Percentiles rank a stretch among this genome's conserved stretches.
These are phyloP conservation scores for Fistulinella prunicolor DNA, from an alignment of 768 basidiomycete species.

Conservation along the genomic window DNA sequence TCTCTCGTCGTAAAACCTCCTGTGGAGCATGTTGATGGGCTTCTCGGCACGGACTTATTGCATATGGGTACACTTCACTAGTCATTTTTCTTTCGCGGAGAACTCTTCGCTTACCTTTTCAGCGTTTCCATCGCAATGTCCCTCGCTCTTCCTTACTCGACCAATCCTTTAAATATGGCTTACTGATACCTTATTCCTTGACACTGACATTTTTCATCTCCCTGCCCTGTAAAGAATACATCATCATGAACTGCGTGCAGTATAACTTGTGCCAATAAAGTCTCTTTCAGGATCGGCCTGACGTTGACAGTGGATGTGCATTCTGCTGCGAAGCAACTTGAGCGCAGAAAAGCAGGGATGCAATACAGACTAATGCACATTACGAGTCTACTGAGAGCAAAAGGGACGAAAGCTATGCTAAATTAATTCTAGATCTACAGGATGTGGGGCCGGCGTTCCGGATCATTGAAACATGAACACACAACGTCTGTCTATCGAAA, in stretches of 20 bases:
- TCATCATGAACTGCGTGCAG: neutral
- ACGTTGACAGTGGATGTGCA: neutral
- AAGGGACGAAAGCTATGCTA: neutral
- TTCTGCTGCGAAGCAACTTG: too few relatives aligned
- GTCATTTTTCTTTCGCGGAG: neutral
- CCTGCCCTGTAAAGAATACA: constrained; percentile 7
- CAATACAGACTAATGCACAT: neutral
- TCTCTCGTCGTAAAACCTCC: neutral
- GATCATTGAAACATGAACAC: neutral
- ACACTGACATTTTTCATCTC: neutral
- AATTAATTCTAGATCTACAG: neutral
- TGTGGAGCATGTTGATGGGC: neutral
- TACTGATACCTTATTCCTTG: constrained; percentile 7
- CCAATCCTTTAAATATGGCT: constrained; percentile 10
- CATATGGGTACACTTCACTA: neutral
- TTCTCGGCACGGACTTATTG: constrained; percentile 6
- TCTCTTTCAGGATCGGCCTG: neutral
- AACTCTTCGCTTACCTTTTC: neutral
- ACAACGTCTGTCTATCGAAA: too few relatives aligned
- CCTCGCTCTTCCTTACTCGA: neutral
- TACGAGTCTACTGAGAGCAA: neutral
- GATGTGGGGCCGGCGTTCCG: neutral
- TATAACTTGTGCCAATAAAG: neutral
- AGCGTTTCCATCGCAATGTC: neutral
- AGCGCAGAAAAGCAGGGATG: too few relatives aligned